Evolutionary conservation across 306 rosid genomes (phyloP).

Genomic region (Rosa chinensis): DNA sequence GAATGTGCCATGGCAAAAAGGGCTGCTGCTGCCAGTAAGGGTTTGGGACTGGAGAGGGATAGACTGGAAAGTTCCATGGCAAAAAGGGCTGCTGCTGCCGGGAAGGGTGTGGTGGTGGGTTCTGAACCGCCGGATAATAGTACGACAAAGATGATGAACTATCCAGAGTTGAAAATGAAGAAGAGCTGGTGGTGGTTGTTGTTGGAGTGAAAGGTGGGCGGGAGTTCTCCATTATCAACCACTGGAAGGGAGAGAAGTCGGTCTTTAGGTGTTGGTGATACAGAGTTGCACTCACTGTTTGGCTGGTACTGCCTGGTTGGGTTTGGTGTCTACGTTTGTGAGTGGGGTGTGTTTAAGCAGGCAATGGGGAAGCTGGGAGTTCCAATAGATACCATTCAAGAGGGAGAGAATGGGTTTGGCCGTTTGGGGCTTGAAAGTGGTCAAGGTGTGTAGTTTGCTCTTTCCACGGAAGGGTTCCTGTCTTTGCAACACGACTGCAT

Average conservation of each 20-base stretch:
- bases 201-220: background rate
- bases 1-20: background rate
- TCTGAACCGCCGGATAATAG: background rate
- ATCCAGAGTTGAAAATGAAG: background rate
- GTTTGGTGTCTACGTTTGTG: background rate
- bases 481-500: too few species aligned
- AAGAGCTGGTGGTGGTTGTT: background rate
- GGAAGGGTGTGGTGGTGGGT: slow-evolving; percentile 6
- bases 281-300: background rate
- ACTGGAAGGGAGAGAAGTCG: background rate
- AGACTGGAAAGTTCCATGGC: background rate
- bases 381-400: too few species aligned
- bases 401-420: too few species aligned
- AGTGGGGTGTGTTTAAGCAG: background rate
- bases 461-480: too few species aligned
- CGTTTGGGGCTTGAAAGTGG: too few species aligned
- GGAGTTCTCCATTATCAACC: slow-evolving; percentile 31
- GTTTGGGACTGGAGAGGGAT: background rate
- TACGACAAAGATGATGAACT: slow-evolving; percentile 2
- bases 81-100: background rate
- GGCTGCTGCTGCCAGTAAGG: background rate
- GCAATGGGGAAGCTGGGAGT: background rate
- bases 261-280: background rate
- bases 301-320: too few species aligned
- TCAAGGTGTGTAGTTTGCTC: too few species aligned